A percentile compares a stretch with the other conserved stretches of the same genome.
Conservation (phyloP, 768 basidiomycete species). For the Leccinum rimulosum region DNA sequence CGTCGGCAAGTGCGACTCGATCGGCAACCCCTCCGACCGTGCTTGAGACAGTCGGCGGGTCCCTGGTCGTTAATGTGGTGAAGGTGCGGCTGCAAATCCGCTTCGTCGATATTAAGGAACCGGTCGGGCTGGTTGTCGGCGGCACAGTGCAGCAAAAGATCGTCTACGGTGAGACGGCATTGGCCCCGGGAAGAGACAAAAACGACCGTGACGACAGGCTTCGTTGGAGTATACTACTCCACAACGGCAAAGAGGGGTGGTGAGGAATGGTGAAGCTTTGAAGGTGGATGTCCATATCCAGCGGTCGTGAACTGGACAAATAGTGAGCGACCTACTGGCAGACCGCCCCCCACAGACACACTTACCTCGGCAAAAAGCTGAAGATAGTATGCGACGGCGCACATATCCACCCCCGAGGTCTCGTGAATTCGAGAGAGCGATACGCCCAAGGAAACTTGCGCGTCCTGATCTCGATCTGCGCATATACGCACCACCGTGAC, state of each 20-base stretch:
- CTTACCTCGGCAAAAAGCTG: conserved; percentile 92
- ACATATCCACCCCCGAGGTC: conserved; percentile 97
- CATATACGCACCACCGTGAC: conserved; percentile 76
- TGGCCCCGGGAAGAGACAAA: conserved; percentile 94
- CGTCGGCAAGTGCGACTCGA: conserved; percentile 91
- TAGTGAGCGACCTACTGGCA: neutral
- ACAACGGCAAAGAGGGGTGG: conserved; percentile 91
- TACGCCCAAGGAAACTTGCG: conserved; percentile 90
- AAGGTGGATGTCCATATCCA: conserved; percentile 96
- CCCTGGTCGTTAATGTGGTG: conserved; percentile 77
- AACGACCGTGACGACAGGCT: conserved; percentile 70
- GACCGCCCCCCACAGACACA: neutral
- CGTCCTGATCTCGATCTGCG: conserved; percentile 89
- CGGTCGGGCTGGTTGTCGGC: conserved; percentile 83
- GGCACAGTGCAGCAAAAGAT: conserved; percentile 82
- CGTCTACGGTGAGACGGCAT: conserved; percentile 90
- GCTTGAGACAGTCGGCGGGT: conserved; percentile 76
- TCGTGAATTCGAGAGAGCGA: conserved; percentile 88
- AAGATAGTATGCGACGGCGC: conserved; percentile 92
- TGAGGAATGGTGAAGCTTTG: conserved; percentile 97
- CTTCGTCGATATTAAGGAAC: conserved; percentile 86
- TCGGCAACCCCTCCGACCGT: conserved; percentile 94
- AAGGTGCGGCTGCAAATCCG: conserved; percentile 82
- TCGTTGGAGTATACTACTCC: conserved; percentile 73
- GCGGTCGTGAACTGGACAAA: conserved; percentile 75